Evolutionary conservation across 192 early-diverging fungal species (phyloP).

Genomic region (Coemansia sp.): DNA sequence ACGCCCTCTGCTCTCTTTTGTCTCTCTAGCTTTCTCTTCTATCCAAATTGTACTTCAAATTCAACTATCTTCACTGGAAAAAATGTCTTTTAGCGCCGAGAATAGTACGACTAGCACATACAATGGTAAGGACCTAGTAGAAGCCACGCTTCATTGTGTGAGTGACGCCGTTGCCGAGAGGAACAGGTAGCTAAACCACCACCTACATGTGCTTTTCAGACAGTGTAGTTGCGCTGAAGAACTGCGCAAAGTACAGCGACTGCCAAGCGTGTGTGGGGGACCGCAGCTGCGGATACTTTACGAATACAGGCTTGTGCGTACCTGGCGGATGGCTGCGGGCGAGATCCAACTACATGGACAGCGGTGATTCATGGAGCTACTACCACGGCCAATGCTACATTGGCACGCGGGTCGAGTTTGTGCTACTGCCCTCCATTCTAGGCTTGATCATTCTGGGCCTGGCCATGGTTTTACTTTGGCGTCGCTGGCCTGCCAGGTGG

Average conservation of each 20-base stretch:
- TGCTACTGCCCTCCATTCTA: slow-evolving; percentile 33
- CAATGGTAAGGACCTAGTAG: background rate
- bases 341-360: slow-evolving; percentile 23
- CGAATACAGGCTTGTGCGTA: slow-evolving; percentile 28
- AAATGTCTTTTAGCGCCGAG: background rate
- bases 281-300: slow-evolving; percentile 41
- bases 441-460: slow-evolving; percentile 23
- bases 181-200: background rate
- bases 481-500: slow-evolving; percentile 13
- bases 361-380: slow-evolving; percentile 37
- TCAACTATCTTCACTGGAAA: background rate
- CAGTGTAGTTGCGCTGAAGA: background rate
- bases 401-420: slow-evolving; percentile 38
- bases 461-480: slow-evolving; percentile 36
- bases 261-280: slow-evolving; percentile 35
- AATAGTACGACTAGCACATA: background rate
- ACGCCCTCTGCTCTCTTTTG: background rate
- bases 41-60: background rate
- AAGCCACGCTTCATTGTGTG: background rate
- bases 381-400: slow-evolving; percentile 47
- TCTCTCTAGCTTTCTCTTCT: background rate
- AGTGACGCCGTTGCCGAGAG: background rate
- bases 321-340: slow-evolving; percentile 45
- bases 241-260: slow-evolving; percentile 17
- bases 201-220: background rate